These are phyloP conservation scores for Gloeopeniophorella convolvens DNA, from an alignment of 768 basidiomycete genomes.

Conservation along the genomic window DNA sequence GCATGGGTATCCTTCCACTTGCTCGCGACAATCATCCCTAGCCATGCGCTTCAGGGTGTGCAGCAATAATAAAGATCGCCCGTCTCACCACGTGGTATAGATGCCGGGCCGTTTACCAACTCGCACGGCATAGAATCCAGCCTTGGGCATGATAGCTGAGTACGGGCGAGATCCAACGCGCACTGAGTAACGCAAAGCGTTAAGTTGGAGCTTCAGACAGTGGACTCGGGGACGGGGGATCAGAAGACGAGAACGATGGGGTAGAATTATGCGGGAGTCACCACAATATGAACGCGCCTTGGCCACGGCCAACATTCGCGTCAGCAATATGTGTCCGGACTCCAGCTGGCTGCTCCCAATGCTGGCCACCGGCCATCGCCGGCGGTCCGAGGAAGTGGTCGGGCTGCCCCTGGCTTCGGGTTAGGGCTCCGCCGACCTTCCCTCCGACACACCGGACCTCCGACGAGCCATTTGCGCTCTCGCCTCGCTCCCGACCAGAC, in stretches of 20 bases:
- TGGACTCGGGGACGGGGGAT: not conserved
- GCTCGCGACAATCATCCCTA: slow-evolving; percentile 68
- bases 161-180: not conserved
- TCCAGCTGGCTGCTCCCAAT: no score
- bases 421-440: not conserved
- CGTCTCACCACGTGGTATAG: slow-evolving; percentile 59
- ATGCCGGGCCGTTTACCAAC: slow-evolving; percentile 60
- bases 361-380: not conserved
- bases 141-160: slow-evolving; percentile 18
- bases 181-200: not conserved
- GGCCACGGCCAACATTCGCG: not conserved
- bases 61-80: not conserved
- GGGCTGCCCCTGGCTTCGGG: no score
- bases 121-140: slow-evolving; percentile 67
- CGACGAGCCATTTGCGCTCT: no score
- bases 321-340: no score
- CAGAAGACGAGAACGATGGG: not conserved
- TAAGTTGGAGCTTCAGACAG: not conserved
- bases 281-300: not conserved
- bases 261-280: no score
- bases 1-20: slow-evolving; percentile 57
- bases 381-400: not conserved
- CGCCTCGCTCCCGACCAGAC: no score
- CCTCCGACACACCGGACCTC: no score
- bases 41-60: slow-evolving; percentile 1